phyloP scores from a whole-genome alignment of 345 rosid species.

The Noccaea bulbosa region DNA sequence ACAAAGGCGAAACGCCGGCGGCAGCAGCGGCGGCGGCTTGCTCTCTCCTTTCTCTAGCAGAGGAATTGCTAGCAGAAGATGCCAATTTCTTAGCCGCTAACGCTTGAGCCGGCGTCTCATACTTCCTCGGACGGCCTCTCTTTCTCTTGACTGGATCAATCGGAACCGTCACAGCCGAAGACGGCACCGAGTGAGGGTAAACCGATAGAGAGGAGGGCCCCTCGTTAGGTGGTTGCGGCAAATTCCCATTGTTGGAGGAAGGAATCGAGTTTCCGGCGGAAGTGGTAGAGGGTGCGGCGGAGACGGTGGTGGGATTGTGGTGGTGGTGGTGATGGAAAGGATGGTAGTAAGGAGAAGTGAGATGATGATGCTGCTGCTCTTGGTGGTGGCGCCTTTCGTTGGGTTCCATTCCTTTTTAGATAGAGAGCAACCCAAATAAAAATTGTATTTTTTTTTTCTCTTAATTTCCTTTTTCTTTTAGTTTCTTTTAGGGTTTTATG shows the following conservation, averaged over 20 bases:
- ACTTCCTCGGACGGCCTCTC: constrained; percentile 96
- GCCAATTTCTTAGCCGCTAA: constrained; percentile 87
- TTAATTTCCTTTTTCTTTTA: constrained; percentile 32
- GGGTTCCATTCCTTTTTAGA: constrained; percentile 60
- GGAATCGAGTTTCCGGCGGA: constrained; percentile 41
- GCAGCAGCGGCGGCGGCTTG: constrained; percentile 43
- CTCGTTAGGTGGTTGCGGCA: constrained; percentile 51
- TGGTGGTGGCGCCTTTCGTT: constrained; percentile 57
- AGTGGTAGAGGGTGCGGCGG: constrained; percentile 46
- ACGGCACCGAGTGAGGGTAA: constrained; percentile 68
- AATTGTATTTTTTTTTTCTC: constrained; percentile 27
- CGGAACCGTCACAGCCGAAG: constrained; percentile 64
- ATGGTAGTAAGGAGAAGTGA: constrained; percentile 52
- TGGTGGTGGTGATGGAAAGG: constrained; percentile 26
- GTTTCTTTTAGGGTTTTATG: constrained; percentile 36
- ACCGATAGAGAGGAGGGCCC: constrained; percentile 46
- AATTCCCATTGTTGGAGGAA: constrained; percentile 67
- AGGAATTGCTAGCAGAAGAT: constrained; percentile 47
- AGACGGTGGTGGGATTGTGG: constrained; percentile 45
- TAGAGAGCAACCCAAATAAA: constrained; percentile 43
- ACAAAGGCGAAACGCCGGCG: constrained; percentile 31
- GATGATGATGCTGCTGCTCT: constrained; percentile 49
- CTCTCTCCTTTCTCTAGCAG: constrained; percentile 53
- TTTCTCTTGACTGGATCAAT: constrained; percentile 69
- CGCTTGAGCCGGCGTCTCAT: constrained; percentile 91